Conservation (phyloP, 768 basidiomycete species). For the Psilocybe cubensis region DNA sequence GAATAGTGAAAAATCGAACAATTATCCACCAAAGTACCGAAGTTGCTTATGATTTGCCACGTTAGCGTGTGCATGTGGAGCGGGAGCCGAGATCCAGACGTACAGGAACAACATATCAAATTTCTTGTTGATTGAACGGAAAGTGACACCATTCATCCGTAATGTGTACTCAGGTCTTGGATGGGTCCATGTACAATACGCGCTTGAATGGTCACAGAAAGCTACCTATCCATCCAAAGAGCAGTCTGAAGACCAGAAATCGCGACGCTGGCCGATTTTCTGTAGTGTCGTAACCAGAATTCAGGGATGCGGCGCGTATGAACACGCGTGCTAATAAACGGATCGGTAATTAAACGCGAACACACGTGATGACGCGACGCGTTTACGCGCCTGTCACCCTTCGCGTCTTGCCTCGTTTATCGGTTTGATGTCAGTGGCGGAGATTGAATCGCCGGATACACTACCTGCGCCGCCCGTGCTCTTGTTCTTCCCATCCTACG, state of each 20-base stretch:
- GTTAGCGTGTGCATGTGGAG: too few species aligned
- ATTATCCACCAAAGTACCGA: too few species aligned
- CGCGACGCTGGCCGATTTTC: too few species aligned
- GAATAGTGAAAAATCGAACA: too few species aligned
- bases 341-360: conserved; percentile 18
- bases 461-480: conserved; percentile 13
- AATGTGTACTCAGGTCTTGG: background rate
- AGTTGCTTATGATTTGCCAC: too few species aligned
- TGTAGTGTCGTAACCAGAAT: too few species aligned
- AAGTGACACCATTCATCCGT: background rate
- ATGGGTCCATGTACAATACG: background rate
- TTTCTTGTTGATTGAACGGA: background rate
- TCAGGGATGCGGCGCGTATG: conserved; percentile 10
- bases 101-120: too few species aligned
- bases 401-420: conserved; percentile 24
- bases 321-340: conserved; percentile 5
- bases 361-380: conserved; percentile 42
- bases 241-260: too few species aligned
- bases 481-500: conserved; percentile 25
- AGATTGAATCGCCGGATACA: conserved; percentile 38
- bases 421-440: conserved; percentile 39
- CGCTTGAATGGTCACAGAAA: background rate
- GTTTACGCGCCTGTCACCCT: conserved; percentile 29
- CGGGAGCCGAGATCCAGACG: too few species aligned
- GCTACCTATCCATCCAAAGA: too few species aligned